Percentiles rank a stretch among this genome's conserved stretches.
Conservation (phyloP, 2,329 filamentous ascomycete species). For the Calonectria pseudoreteaudii region DNA sequence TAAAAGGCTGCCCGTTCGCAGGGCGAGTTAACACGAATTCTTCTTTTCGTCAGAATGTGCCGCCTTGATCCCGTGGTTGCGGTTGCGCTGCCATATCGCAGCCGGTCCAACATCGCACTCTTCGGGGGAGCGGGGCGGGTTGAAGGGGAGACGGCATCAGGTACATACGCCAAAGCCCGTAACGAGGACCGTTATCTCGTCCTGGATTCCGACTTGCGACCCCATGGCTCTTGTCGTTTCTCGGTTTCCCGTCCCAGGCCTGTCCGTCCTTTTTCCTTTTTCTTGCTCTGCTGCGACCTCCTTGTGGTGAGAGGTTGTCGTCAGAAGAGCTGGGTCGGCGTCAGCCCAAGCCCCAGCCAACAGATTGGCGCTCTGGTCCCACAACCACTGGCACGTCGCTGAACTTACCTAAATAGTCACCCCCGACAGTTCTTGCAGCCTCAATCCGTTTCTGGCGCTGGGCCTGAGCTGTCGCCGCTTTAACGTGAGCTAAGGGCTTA, state of each 20-base stretch:
- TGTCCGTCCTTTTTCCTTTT: background rate
- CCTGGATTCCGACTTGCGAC: constrained; percentile 50
- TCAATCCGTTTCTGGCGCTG: too few relatives aligned
- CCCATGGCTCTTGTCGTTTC: constrained; percentile 43
- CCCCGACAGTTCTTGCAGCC: too few relatives aligned
- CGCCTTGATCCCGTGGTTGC: background rate
- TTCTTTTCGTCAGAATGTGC: background rate
- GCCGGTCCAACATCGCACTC: background rate
- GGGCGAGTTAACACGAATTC: constrained; percentile 28
- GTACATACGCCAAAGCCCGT: constrained; percentile 70
- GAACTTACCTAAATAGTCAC: too few relatives aligned
- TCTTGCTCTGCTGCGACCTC: background rate
- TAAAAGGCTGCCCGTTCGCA: constrained; percentile 76
- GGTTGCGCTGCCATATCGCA: constrained; percentile 12
- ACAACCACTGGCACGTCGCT: constrained; percentile 10
- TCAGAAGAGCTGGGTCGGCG: background rate
- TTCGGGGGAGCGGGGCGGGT: background rate
- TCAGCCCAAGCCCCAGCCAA: background rate
- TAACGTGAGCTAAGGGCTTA: too few relatives aligned
- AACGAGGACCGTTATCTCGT: constrained; percentile 69
- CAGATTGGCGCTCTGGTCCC: background rate
- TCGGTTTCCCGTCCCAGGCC: background rate
- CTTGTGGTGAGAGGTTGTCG: constrained; percentile 7
- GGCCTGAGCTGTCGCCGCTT: too few relatives aligned
- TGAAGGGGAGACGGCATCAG: constrained; percentile 6